Conservation (phyloP, 139 green algal species). For the Chlorella sp. region DNA sequence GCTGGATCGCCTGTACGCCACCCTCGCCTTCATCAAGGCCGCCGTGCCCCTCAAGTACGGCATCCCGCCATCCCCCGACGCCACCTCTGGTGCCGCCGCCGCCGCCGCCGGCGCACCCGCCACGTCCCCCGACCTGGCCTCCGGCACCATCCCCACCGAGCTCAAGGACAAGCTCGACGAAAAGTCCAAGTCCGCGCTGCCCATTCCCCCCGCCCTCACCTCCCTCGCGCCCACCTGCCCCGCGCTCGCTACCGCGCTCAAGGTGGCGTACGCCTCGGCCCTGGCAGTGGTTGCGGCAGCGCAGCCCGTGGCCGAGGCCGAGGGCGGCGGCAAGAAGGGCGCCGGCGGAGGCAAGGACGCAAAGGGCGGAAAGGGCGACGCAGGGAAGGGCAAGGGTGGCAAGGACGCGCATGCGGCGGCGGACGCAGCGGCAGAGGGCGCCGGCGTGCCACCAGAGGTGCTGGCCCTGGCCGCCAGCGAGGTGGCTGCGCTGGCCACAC, state of each 20-base stretch:
- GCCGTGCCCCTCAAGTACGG: conserved; percentile 3
- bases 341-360: no score
- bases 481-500: conserved; percentile 13
- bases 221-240: background rate
- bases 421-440: no score
- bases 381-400: no score
- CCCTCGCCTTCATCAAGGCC: conserved; percentile 20
- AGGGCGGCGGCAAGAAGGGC: no score
- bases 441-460: no score
- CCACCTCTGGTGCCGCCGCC: no score
- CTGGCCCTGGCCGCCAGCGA: no score
- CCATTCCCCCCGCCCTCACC: conserved; percentile 14
- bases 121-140: conserved; percentile 19
- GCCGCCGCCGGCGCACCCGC: background rate
- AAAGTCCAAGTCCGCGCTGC: conserved; percentile 24
- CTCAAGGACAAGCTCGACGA: conserved; percentile 39
- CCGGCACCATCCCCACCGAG: conserved; percentile 17
- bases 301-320: no score
- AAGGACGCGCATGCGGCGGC: no score
- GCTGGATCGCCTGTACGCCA: conserved; percentile 38
- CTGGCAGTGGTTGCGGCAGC: no score
- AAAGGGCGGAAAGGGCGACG: no score
- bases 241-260: conserved; percentile 11
- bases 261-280: background rate
- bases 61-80: background rate